Evolutionary conservation across 2,329 filamentous ascomycete species (phyloP).

Genomic region (Beauveria australis): DNA sequence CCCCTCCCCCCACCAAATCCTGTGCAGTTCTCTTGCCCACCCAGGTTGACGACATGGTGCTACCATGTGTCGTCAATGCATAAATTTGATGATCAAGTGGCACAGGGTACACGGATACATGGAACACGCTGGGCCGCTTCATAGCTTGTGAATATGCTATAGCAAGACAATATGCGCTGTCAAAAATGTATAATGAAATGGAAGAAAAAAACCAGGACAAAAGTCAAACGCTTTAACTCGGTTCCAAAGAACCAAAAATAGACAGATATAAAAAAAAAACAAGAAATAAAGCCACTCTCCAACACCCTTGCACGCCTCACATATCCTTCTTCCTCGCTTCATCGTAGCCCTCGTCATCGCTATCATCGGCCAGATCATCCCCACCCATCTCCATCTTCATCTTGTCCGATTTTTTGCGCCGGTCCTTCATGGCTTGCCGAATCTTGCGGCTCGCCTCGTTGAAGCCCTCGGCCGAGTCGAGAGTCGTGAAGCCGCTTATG

Average conservation of each 20-base stretch:
- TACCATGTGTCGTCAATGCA: not conserved
- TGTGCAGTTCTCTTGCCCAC: not conserved
- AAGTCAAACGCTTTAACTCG: not conserved
- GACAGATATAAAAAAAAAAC: not conserved
- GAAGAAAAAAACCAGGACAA: not conserved
- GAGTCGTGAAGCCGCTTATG: constrained; percentile 59
- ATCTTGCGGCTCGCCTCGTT: constrained; percentile 81
- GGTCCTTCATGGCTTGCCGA: constrained; percentile 67
- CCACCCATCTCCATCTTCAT: constrained; percentile 28
- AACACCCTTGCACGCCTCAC: constrained; percentile 12
- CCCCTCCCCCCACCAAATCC: no score
- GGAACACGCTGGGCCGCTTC: no score
- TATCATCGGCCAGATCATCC: constrained; percentile 28
- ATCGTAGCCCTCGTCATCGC: constrained; percentile 34
- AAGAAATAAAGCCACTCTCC: not conserved
- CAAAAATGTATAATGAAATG: no score
- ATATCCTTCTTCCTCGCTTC: constrained; percentile 35
- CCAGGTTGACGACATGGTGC: not conserved
- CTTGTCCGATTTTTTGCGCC: constrained; percentile 45
- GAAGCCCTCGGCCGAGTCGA: constrained; percentile 62
- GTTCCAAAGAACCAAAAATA: not conserved
- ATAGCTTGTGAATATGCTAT: no score
- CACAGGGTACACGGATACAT: no score
- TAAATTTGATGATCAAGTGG: no score
- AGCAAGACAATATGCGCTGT: no score